phyloP scores from a whole-genome alignment of 352 stramenopile genomes.

The Globisporangium nunn region DNA sequence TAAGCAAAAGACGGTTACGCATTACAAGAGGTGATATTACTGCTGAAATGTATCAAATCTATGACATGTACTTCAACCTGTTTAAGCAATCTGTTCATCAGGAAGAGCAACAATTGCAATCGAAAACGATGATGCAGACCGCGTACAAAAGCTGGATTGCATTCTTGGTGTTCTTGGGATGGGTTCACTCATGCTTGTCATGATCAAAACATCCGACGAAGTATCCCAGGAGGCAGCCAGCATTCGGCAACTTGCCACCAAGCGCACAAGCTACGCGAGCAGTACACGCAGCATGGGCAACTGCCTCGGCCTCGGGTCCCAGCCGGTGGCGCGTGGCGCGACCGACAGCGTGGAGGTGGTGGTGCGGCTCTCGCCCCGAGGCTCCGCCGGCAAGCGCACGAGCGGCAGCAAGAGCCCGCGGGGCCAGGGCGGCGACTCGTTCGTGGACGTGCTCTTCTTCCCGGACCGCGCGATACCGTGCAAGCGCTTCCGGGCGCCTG shows the following conservation, averaged over 20 bases:
- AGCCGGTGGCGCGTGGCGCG: not conserved
- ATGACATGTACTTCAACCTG: no score
- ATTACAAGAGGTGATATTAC: no score
- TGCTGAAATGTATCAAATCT: no score
- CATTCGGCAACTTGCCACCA: not conserved
- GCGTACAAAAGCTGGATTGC: no score
- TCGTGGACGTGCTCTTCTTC: conserved; percentile 71
- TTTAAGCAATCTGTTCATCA: no score
- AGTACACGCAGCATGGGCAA: conserved; percentile 37
- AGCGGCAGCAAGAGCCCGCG: conserved; percentile 2
- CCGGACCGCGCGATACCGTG: conserved; percentile 56
- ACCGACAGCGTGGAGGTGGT: conserved; percentile 9
- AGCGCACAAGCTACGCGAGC: not conserved
- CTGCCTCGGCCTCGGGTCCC: conserved; percentile 29
- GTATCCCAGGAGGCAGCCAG: not conserved
- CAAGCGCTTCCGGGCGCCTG: conserved; percentile 36
- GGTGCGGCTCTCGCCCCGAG: conserved; percentile 4
- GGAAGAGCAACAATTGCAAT: no score
- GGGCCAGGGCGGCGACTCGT: conserved; percentile 31
- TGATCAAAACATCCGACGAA: no score
- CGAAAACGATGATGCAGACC: no score
- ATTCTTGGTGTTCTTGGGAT: no score
- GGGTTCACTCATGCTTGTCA: no score
- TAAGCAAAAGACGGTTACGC: no score
- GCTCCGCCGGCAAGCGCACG: not conserved